Base-by-base conservation (phyloP, 2,329 filamentous ascomycete genomes). In the Diaporthe sp. region DNA sequence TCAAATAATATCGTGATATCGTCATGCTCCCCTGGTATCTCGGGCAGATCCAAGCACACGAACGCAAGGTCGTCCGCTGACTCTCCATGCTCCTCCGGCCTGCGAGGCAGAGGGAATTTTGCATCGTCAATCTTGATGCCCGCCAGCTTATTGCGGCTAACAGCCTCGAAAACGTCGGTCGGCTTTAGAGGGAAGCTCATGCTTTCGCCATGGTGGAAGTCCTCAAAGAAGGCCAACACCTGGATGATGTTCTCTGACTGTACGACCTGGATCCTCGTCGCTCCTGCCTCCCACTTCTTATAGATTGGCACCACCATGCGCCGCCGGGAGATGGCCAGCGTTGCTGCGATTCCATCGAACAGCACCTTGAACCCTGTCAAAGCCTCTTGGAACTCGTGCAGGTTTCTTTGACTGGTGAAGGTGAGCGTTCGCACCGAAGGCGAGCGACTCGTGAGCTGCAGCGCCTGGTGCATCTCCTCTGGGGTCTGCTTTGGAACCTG, bases 221-320 rank as follows among this genome's bases (percentile, higher is more conserved):
- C 94, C 78, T 95, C 93, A 82, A 98, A 97, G 85, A 98, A 98
- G 4, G 93, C 95, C 31, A 97, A 86, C 42, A 98, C 86, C 82
- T 98, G 95, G 31, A 94, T 85, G 20, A 94, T 90, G 80, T 92
- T 94, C 77, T 95, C 94, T 78, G 93, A 92, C 78, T 92, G 89
- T 49, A 98, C 91, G 51, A 98, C 88, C 82, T 98, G 95, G 10
- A 98, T 87, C 49, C 96, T 92, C 12, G 94, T 94, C 51, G 89
- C 90, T n/a, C 89, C 91, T 3, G 95, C 94, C 81, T 97, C 95
- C 94, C 95, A 97, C 83, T 97, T 97, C 85, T 98, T 98, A 86
- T 97, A 94, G 78, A 98, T 96, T 0, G 95, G 95, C 22, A 98
- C 95, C 17, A 98, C 94, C 93, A 96, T 97, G 78, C 94, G 91